Evolutionary conservation across 176 grass and related monocot genomes (phyloP).

Genomic region (Puccinellia tenuiflora): DNA sequence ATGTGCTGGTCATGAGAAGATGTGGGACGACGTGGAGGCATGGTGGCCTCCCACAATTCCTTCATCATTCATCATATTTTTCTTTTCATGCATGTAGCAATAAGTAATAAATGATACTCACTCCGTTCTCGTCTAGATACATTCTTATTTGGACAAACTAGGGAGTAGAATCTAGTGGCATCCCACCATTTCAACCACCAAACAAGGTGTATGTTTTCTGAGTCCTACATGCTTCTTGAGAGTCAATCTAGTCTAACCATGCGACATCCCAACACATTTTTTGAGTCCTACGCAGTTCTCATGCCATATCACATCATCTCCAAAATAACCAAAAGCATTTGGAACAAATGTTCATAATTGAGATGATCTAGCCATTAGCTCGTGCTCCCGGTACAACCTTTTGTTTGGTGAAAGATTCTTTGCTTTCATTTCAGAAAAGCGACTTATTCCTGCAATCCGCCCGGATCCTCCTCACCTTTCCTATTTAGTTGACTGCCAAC

Average conservation of each 20-base stretch:
- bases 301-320: too few relatives aligned
- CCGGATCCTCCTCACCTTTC: not conserved
- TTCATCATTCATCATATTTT: too few relatives aligned
- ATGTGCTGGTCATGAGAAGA: not conserved
- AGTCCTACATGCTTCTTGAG: not conserved
- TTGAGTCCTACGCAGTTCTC: not conserved
- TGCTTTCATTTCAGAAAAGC: slow-evolving; percentile 11
- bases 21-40: not conserved
- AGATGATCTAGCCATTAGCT: not conserved
- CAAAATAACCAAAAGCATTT: not conserved
- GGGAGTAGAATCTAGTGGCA: too few relatives aligned
- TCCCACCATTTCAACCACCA: too few relatives aligned
- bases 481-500: not conserved
- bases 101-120: too few relatives aligned
- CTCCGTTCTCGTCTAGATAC: too few relatives aligned
- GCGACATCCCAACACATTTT: not conserved
- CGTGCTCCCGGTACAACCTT: not conserved
- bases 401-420: slow-evolving; percentile 1
- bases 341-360: not conserved
- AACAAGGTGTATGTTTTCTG: too few relatives aligned
- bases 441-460: not conserved
- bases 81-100: too few relatives aligned
- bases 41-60: not conserved
- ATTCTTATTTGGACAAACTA: too few relatives aligned
- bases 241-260: not conserved